A percentile compares a stretch with the other conserved stretches of the same genome.
Evolutionary conservation across 441 rosid species (phyloP).

Genomic region (Jatropha podagrica): DNA sequence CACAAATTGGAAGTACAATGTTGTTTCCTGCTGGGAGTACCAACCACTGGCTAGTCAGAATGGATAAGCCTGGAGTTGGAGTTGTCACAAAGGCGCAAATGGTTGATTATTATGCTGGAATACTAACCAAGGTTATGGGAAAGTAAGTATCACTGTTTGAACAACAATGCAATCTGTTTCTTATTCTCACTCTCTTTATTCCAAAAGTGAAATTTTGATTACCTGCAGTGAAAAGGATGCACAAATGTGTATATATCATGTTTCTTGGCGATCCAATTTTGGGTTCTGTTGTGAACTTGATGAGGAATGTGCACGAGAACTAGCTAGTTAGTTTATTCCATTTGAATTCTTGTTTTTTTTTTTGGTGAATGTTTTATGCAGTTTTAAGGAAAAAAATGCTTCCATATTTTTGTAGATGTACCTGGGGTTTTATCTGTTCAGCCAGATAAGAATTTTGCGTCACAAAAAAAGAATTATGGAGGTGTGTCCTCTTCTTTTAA

Average conservation of each 20-base stretch:
- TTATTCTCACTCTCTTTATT: neutral
- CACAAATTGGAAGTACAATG: conserved; percentile 29
- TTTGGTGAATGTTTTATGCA: conserved; percentile 11
- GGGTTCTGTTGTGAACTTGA: conserved; percentile 89
- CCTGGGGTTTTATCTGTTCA: conserved; percentile 86
- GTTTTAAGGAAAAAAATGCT: conserved; percentile 17
- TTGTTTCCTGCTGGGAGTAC: conserved; percentile 63
- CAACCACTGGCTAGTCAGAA: conserved; percentile 66
- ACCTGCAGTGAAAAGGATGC: conserved; percentile 76
- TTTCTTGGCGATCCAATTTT: conserved; percentile 73
- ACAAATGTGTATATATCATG: conserved; percentile 85
- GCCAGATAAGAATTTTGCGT: conserved; percentile 59
- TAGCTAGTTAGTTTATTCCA: conserved; percentile 54
- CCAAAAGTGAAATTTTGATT: neutral
- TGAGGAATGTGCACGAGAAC: conserved; percentile 65
- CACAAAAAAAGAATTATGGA: conserved; percentile 64
- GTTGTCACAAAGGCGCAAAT: conserved; percentile 90
- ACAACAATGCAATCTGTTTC: conserved; percentile 3
- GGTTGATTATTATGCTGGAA: conserved; percentile 77
- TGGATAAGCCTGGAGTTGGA: conserved; percentile 71
- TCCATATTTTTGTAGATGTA: conserved; percentile 49
- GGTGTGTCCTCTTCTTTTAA: conserved; percentile 39
- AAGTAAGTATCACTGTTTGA: conserved; percentile 45
- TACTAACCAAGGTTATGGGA: conserved; percentile 71
- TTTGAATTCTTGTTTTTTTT: neutral